phyloP scores from a whole-genome alignment of 2,329 filamentous ascomycete species.

The Catunica adiposa region DNA sequence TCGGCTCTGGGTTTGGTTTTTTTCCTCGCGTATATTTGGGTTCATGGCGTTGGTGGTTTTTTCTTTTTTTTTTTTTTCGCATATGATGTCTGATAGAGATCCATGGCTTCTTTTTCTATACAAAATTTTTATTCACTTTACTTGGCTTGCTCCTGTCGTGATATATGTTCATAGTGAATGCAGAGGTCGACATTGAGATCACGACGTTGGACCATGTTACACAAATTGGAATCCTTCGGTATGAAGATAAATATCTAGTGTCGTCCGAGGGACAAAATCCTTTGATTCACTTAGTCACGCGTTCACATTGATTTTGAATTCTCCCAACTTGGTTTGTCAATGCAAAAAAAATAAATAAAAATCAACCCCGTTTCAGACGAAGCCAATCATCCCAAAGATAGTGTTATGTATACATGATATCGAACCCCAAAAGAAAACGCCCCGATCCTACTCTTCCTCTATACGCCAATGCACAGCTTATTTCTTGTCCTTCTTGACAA shows the following conservation, averaged over 20 bases:
- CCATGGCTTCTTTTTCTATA: background rate
- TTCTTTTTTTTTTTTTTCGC: no score
- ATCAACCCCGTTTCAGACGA: background rate
- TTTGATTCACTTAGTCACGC: no score
- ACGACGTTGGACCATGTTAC: no score
- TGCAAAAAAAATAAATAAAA: no score
- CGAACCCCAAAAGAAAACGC: background rate
- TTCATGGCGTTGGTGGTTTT: background rate
- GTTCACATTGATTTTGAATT: no score
- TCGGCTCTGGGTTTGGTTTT: conserved; percentile 4
- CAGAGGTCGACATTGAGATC: background rate
- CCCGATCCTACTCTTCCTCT: background rate
- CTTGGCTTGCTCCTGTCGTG: background rate
- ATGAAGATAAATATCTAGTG: no score
- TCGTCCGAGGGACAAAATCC: background rate
- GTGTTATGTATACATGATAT: no score
- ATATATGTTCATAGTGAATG: background rate
- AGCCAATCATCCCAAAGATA: background rate
- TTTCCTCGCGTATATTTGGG: background rate
- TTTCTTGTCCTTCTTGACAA: conserved; percentile 44
- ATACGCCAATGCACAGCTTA: conserved; percentile 1
- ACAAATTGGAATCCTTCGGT: no score
- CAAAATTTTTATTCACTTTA: background rate
- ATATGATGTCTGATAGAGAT: background rate
- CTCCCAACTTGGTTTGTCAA: no score